These are phyloP conservation scores for Populus alba DNA, from an alignment of 345 rosid genomes.

Conservation along the genomic window DNA sequence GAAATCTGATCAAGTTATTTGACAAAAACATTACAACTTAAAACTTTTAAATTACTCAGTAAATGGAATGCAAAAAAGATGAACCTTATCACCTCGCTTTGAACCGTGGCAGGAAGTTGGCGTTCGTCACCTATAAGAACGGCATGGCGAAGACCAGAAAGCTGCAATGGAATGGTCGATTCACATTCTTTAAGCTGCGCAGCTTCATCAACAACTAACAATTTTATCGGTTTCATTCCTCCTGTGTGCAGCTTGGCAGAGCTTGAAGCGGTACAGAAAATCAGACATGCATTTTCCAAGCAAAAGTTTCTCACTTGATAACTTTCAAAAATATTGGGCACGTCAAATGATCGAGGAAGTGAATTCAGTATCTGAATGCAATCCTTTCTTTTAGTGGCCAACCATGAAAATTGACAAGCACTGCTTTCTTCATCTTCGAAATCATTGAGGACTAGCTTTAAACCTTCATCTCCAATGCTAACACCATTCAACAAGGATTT, in stretches of 20 bases:
- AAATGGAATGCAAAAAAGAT: neutral
- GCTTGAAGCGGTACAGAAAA: slow-evolving; percentile 49
- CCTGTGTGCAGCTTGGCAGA: slow-evolving; percentile 31
- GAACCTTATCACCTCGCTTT: slow-evolving; percentile 31
- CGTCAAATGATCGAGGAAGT: neutral
- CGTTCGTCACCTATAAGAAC: slow-evolving; percentile 48
- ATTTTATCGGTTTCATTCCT: slow-evolving; percentile 14
- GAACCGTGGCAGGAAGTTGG: slow-evolving; percentile 51
- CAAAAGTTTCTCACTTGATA: slow-evolving; percentile 13
- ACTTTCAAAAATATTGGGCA: neutral
- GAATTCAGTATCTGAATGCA: slow-evolving; percentile 10
- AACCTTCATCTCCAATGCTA: neutral
- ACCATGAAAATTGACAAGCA: neutral
- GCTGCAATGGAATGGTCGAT: slow-evolving; percentile 46
- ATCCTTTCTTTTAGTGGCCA: neutral
- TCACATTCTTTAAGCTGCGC: slow-evolving; percentile 60
- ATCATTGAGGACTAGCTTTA: neutral
- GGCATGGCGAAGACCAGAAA: slow-evolving; percentile 38
- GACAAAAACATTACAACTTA: neutral
- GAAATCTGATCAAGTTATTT: slow-evolving; percentile 9
- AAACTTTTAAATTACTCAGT: neutral
- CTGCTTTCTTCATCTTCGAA: neutral
- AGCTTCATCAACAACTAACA: slow-evolving; percentile 54
- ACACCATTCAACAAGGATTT: neutral
- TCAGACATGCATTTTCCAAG: slow-evolving; percentile 27